Conservation (phyloP, 257 asterid species). For the Oldenlandia corymbosa region DNA sequence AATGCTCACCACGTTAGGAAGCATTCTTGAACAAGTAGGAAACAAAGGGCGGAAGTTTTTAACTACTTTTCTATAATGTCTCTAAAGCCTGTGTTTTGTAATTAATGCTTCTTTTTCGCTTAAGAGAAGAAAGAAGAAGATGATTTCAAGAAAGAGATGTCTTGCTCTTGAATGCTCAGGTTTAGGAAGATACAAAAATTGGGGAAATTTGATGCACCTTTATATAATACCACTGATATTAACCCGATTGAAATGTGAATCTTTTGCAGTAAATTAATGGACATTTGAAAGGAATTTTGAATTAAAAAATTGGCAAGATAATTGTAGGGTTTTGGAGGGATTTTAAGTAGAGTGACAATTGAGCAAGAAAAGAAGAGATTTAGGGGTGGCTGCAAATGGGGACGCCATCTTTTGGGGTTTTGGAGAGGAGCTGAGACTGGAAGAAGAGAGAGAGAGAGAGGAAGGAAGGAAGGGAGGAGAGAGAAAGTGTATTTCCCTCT, state of each 20-base stretch:
- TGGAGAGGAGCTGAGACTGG: neutral
- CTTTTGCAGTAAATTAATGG: slow-evolving; percentile 13
- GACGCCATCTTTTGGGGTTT: slow-evolving; percentile 10
- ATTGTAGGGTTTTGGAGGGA: slow-evolving; percentile 40
- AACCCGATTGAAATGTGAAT: neutral
- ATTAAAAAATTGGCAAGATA: slow-evolving; percentile 6
- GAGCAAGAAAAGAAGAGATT: slow-evolving; percentile 24
- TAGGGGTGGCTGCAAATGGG: slow-evolving; percentile 19
- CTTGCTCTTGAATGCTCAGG: slow-evolving; percentile 28
- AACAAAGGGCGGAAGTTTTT: slow-evolving; percentile 16
- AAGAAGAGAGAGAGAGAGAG: neutral
- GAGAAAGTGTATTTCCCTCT: slow-evolving; percentile 12
- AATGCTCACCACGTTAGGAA: slow-evolving; percentile 25
- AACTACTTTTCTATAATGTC: neutral
- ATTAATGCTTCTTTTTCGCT: slow-evolving; percentile 25
- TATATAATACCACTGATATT: slow-evolving; percentile 34
- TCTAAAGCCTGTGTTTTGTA: slow-evolving; percentile 8
- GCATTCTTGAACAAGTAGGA: slow-evolving; percentile 41
- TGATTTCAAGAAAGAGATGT: slow-evolving; percentile 44
- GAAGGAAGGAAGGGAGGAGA: neutral
- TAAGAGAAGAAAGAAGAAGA: slow-evolving; percentile 17
- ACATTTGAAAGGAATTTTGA: neutral
- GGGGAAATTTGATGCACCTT: slow-evolving; percentile 30
- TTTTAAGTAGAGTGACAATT: slow-evolving; percentile 18
- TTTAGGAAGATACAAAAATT: slow-evolving; percentile 26